Percentiles rank a stretch among this genome's conserved stretches.
Conservation (phyloP, 169 alveolate species). For the Babesia gibsoni region DNA sequence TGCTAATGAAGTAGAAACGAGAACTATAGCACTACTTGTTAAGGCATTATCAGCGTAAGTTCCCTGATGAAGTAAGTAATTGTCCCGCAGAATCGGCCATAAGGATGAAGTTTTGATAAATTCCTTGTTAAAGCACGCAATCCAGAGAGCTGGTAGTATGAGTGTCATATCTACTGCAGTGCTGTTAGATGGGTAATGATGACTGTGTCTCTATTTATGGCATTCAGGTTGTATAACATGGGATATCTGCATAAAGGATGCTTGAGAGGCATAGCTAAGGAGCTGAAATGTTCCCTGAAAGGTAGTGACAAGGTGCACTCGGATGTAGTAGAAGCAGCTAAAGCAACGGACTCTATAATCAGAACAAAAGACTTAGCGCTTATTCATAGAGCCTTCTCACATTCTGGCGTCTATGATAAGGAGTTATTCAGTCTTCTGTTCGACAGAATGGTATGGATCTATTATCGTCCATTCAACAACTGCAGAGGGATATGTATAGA, state of each 20-base stretch:
- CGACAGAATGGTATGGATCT: slow-evolving; percentile 15
- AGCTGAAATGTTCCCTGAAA: not conserved
- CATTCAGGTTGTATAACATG: not conserved
- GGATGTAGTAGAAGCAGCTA: not conserved
- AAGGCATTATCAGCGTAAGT: slow-evolving; percentile 41
- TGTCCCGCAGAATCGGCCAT: not conserved
- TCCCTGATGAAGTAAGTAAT: not conserved
- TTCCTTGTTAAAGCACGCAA: not conserved
- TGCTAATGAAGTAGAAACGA: not conserved
- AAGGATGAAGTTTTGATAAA: slow-evolving; percentile 6
- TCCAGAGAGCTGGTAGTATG: not conserved
- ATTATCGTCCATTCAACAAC: not conserved
- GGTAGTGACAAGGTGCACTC: too few species aligned
- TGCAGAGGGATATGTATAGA: not conserved
- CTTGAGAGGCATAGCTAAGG: not conserved
- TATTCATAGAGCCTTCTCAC: slow-evolving; percentile 33
- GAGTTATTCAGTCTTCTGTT: slow-evolving; percentile 34
- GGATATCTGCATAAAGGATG: not conserved
- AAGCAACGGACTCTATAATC: not conserved
- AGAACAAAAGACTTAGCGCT: slow-evolving; percentile 27
- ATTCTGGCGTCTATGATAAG: slow-evolving; percentile 20
- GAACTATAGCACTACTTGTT: slow-evolving; percentile 37
- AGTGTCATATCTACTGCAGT: slow-evolving; percentile 1
- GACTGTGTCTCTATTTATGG: too few species aligned
- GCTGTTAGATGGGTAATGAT: slow-evolving; percentile 1